phyloP scores from a whole-genome alignment of 73 alveolate species.

The Paramecium primaurelia region DNA sequence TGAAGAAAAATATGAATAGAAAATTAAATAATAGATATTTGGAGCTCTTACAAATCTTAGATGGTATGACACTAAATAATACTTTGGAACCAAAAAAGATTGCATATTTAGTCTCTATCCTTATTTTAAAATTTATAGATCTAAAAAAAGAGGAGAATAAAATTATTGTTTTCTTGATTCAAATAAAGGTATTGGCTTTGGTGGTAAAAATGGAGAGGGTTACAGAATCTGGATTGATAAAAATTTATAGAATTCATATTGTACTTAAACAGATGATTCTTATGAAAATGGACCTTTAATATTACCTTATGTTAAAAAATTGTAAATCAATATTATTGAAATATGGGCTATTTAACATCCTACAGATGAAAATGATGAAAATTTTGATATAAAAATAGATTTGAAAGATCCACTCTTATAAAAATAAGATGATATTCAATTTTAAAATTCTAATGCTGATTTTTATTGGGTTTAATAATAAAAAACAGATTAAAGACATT shows the following conservation, averaged over 20 bases:
- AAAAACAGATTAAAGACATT: not conserved
- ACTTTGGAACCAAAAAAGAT: slow-evolving; percentile 17
- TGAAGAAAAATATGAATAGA: slow-evolving; percentile 21
- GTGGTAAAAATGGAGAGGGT: not conserved
- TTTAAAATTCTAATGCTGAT: not conserved
- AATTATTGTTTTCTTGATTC: not conserved
- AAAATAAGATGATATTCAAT: not conserved
- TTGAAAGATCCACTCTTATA: not conserved
- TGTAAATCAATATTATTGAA: not conserved
- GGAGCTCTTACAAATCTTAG: not conserved
- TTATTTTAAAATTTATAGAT: slow-evolving; percentile 2
- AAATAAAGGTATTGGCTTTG: not conserved
- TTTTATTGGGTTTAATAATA: not conserved
- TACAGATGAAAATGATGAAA: not conserved
- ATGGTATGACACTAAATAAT: not conserved
- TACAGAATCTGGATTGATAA: slow-evolving; percentile 37
- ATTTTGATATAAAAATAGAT: not conserved
- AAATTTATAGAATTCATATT: not conserved
- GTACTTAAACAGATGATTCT: not conserved
- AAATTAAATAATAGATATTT: not conserved
- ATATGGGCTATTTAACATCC: slow-evolving; percentile 9
- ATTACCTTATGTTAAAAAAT: not conserved
- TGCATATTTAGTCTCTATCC: slow-evolving; percentile 8
- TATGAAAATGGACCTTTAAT: slow-evolving; percentile 9
- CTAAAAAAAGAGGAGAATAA: not conserved